Evolutionary conservation across 371 early-diverging fungal species (phyloP).

Genomic region (Funneliformis caledonium): DNA sequence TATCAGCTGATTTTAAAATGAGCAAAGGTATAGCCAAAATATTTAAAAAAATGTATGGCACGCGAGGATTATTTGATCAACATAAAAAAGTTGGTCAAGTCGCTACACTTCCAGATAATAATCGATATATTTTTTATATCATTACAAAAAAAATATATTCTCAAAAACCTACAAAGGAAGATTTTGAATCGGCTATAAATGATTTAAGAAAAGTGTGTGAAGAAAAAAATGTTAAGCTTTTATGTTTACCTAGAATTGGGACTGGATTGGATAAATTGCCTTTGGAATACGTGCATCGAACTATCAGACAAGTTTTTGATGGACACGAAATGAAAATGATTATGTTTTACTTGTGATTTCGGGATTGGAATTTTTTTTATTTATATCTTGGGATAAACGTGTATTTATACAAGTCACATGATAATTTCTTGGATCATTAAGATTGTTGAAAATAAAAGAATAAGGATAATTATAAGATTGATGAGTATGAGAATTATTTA

Average conservation of each 20-base stretch:
- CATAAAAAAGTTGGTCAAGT: slow-evolving; percentile 31
- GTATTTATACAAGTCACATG: too few species aligned
- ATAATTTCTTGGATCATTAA: too few species aligned
- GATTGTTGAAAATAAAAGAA: too few species aligned
- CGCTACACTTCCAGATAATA: slow-evolving; percentile 26
- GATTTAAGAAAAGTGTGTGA: slow-evolving; percentile 36
- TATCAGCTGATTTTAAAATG: slow-evolving; percentile 40
- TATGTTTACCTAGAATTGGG: slow-evolving; percentile 40
- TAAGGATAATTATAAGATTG: too few species aligned
- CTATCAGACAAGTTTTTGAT: slow-evolving; percentile 9
- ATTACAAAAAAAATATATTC: slow-evolving; percentile 35
- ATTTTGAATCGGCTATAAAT: slow-evolving; percentile 14
- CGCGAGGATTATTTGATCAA: slow-evolving; percentile 14
- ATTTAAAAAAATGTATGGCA: slow-evolving; percentile 22
- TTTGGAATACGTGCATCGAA: slow-evolving; percentile 16
- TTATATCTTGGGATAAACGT: neutral
- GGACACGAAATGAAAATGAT: slow-evolving; percentile 35
- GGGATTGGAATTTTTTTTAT: neutral
- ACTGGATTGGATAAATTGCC: slow-evolving; percentile 37
- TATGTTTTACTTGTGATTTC: slow-evolving; percentile 38
- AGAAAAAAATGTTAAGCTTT: slow-evolving; percentile 24
- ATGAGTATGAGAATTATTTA: too few species aligned
- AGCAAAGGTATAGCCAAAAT: slow-evolving; percentile 35
- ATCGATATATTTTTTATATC: slow-evolving; percentile 37
- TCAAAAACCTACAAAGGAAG: slow-evolving; percentile 24